These are phyloP conservation scores for Yarrowia sp. DNA, from an alignment of 805 yeast species.

Conservation along the genomic window DNA sequence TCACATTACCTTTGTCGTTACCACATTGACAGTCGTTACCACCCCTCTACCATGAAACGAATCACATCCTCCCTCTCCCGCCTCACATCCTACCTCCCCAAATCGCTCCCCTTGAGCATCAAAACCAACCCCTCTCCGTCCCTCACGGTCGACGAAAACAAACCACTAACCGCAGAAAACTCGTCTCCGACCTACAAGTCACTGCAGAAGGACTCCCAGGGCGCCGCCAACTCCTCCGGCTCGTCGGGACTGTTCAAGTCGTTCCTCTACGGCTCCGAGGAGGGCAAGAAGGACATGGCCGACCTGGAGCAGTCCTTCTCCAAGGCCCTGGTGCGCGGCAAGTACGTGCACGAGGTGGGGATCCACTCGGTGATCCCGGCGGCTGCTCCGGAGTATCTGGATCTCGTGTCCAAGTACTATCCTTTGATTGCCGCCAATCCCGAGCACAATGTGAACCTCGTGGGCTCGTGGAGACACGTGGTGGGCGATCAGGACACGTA, in stretches of 20 bases:
- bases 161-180: constrained; percentile 41
- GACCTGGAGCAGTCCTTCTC: constrained; percentile 50
- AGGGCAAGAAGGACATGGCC: constrained; percentile 49
- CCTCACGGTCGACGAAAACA: constrained; percentile 41
- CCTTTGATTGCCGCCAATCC: constrained; percentile 50
- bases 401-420: constrained; percentile 48
- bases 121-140: constrained; percentile 36
- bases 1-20: not conserved
- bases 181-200: constrained; percentile 38
- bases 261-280: constrained; percentile 52
- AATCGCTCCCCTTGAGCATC: constrained; percentile 7
- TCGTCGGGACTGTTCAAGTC: constrained; percentile 49
- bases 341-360: constrained; percentile 54
- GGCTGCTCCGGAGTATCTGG: constrained; percentile 50
- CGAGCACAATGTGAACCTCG: constrained; percentile 49
- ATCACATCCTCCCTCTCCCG: constrained; percentile 3
- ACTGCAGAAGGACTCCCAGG: constrained; percentile 39
- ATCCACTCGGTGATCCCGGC: constrained; percentile 52
- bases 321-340: constrained; percentile 51
- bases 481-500: constrained; percentile 54
- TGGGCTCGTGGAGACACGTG: constrained; percentile 55
- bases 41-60: constrained; percentile 10
- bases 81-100: not conserved
- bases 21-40: no score
- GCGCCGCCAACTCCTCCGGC: constrained; percentile 39